A percentile compares a stretch with the other conserved stretches of the same genome.
These are phyloP conservation scores for Gnomoniopsis smithogilvyi DNA, from an alignment of 2,329 filamentous ascomycete genomes.

Conservation along the genomic window DNA sequence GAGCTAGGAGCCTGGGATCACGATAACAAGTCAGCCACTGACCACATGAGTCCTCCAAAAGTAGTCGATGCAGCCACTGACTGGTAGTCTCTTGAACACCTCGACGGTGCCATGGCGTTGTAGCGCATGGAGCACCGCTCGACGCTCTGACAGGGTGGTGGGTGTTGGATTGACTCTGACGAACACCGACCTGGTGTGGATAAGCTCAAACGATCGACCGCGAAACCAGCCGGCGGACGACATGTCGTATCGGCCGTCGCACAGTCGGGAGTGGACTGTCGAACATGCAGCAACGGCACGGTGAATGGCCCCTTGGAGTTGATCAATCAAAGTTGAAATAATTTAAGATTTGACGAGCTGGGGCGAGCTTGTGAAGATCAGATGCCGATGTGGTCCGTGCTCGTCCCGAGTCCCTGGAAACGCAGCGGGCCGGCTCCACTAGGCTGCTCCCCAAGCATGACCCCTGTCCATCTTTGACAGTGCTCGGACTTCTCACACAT, in stretches of 20 bases:
- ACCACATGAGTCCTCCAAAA: too few relatives aligned
- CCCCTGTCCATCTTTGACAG: background rate
- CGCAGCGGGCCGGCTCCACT: background rate
- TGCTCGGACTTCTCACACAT: background rate
- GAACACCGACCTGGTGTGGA: constrained; percentile 34
- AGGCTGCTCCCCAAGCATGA: background rate
- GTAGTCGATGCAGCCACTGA: constrained; percentile 20
- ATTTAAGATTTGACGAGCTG: background rate
- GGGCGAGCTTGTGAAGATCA: background rate
- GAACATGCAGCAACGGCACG: background rate
- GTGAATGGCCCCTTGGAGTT: background rate
- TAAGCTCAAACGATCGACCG: constrained; percentile 6
- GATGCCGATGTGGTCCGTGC: background rate
- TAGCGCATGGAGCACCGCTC: constrained; percentile 50
- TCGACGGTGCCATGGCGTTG: constrained; percentile 48
- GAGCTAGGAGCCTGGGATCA: constrained; percentile 40
- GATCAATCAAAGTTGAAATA: background rate
- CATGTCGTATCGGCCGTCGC: background rate
- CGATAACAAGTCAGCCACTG: background rate
- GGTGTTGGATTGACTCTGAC: constrained; percentile 51
- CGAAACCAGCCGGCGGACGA: background rate
- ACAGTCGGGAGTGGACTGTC: background rate
- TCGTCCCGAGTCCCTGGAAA: background rate
- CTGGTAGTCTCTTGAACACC: constrained; percentile 47
- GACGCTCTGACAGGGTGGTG: constrained; percentile 49